A percentile compares a stretch with the other conserved stretches of the same genome.
Conservation (phyloP, 2,329 filamentous ascomycete species). For the Clonostachys sp. region DNA sequence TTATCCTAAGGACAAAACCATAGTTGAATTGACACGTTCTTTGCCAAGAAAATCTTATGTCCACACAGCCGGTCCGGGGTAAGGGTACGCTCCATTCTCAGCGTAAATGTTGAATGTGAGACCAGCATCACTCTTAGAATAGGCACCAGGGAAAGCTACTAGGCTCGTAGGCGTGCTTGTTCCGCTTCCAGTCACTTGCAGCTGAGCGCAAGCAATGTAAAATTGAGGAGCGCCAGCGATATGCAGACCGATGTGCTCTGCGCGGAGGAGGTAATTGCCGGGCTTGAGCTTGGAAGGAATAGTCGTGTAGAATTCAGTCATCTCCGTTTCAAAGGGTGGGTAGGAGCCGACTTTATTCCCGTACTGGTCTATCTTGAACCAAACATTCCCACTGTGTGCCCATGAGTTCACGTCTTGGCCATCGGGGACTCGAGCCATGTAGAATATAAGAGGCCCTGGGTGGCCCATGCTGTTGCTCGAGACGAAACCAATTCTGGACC, state of each 20-base stretch:
- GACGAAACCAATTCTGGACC: slow-evolving; percentile 29
- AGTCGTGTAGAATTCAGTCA: slow-evolving; percentile 34
- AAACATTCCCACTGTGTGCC: slow-evolving; percentile 23
- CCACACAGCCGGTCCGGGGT: slow-evolving; percentile 5
- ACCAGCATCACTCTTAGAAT: slow-evolving; percentile 25
- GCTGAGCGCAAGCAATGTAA: slow-evolving; percentile 16
- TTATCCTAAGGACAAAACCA: too few relatives aligned
- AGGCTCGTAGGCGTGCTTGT: slow-evolving; percentile 20
- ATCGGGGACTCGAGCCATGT: slow-evolving; percentile 27
- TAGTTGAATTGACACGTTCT: too few relatives aligned
- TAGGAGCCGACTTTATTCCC: slow-evolving; percentile 17
- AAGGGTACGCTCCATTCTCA: slow-evolving; percentile 12
- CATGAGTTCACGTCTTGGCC: slow-evolving; percentile 22
- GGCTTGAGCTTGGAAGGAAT: slow-evolving; percentile 29
- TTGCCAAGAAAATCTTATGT: too few relatives aligned
- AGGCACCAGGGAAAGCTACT: slow-evolving; percentile 31
- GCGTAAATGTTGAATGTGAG: slow-evolving; percentile 24
- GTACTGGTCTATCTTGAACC: slow-evolving; percentile 31
- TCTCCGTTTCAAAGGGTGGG: slow-evolving; percentile 51
- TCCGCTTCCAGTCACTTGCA: slow-evolving; percentile 14
- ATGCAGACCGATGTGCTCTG: slow-evolving; percentile 36
- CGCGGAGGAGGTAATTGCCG: slow-evolving; percentile 35
- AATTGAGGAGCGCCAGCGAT: slow-evolving; percentile 19
- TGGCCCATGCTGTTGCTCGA: slow-evolving; percentile 28
- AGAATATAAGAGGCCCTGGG: slow-evolving; percentile 28